These are phyloP conservation scores for Stylonectria norvegica DNA, from an alignment of 2,329 filamentous ascomycete species.

Conservation along the genomic window DNA sequence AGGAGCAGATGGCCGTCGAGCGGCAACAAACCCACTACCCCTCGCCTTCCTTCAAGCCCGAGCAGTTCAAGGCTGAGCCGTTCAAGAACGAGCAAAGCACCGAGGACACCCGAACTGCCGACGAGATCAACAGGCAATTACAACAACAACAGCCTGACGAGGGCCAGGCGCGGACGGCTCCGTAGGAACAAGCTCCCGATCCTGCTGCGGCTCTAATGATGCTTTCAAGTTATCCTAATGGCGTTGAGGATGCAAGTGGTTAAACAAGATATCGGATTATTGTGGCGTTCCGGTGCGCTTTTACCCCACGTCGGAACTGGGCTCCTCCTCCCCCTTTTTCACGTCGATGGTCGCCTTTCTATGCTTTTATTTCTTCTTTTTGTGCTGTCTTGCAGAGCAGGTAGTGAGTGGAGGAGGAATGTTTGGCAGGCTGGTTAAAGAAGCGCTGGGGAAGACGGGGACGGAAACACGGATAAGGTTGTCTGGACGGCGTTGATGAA, in stretches of 20 bases:
- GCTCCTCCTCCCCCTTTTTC: too few species aligned
- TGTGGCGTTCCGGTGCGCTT: constrained; percentile 28
- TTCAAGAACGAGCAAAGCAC: constrained; percentile 36
- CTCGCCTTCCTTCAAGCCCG: constrained; percentile 35
- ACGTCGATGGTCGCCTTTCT: too few species aligned
- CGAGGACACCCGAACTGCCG: constrained; percentile 46
- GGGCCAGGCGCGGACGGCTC: too few species aligned
- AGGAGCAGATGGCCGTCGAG: constrained; percentile 39
- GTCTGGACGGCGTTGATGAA: too few species aligned
- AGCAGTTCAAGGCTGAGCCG: constrained; percentile 22
- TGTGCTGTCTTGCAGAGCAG: too few species aligned
- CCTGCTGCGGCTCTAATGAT: constrained; percentile 18
- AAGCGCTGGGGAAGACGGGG: too few species aligned
- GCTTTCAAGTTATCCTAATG: constrained; percentile 1
- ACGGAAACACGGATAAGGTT: too few species aligned
- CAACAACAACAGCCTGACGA: constrained; percentile 45
- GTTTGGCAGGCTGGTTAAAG: too few species aligned
- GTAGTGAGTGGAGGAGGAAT: too few species aligned
- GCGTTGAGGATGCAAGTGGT: constrained; percentile 21
- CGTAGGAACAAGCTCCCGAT: too few species aligned
- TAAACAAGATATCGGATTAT: constrained; percentile 17
- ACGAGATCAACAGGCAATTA: constrained; percentile 55
- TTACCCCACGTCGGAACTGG: too few species aligned
- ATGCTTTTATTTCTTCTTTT: constrained; percentile 2
- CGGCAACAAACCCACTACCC: constrained; percentile 36